phyloP scores from a whole-genome alignment of 1,284 basidiomycete species.

The Peniophora sp. region DNA sequence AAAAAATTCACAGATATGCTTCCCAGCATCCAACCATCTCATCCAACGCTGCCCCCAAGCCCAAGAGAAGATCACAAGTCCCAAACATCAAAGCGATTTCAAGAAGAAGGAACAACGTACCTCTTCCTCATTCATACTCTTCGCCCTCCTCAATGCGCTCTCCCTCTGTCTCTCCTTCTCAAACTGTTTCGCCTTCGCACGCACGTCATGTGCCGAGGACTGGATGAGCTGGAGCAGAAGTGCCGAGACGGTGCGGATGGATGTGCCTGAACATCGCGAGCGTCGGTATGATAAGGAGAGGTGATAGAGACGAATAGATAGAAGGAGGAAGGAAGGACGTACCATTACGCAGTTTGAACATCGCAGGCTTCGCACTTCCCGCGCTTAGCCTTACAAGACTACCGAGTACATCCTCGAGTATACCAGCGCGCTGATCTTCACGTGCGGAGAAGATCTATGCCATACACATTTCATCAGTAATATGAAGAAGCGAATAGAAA shows the following conservation, averaged over 20 bases:
- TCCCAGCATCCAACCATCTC: too few relatives aligned
- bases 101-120: constrained; percentile 33
- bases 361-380: constrained; percentile 82
- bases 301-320: neutral
- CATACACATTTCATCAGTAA: neutral
- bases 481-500: constrained; percentile 4
- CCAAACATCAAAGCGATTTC: too few relatives aligned
- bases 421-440: constrained; percentile 87
- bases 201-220: constrained; percentile 79
- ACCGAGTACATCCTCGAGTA: constrained; percentile 90
- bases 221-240: constrained; percentile 93
- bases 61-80: too few relatives aligned
- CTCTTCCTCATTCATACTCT: constrained; percentile 56
- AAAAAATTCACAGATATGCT: too few relatives aligned
- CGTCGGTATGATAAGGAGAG: too few relatives aligned
- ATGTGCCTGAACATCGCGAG: too few relatives aligned
- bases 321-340: neutral
- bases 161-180: constrained; percentile 28
- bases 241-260: constrained; percentile 89
- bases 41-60: too few relatives aligned
- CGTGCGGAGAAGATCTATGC: constrained; percentile 82
- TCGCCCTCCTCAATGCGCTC: too few relatives aligned
- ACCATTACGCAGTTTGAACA: constrained; percentile 52
- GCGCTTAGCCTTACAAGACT: constrained; percentile 88
- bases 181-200: constrained; percentile 39